Evolutionary conservation across 495 filamentous ascomycete genomes (phyloP), one percentile per base, ranked within the genome.

Genomic region (Podospora appendiculata): DNA sequence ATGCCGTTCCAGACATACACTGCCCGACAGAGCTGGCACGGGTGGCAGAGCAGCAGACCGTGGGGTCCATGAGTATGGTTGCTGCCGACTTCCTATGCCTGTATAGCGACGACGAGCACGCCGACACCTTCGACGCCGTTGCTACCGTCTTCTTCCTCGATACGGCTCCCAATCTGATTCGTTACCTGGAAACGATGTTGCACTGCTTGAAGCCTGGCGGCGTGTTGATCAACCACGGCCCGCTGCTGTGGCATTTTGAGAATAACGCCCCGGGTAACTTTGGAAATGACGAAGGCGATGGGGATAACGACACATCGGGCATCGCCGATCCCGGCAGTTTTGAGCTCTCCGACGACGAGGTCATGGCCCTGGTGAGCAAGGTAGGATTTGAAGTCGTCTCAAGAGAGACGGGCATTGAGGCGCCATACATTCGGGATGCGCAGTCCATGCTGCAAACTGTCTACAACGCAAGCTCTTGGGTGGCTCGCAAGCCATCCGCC

Each of bases 101-200:
- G 3, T 96, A 98, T 67, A 76, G 69, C 36, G 62, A 80, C 45
- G 70, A 76, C 2, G 70, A 74, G 14, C 77, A 88, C 45, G 67
- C 68, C 32, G 79, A 76, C 2, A 60, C 60, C 0, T 96, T 89
- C 65, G 85, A 95, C 62, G 90, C 84, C 1, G 90, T 98, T 3
- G 81, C 86, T 1, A 88, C 86, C 4, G 87, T 95, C 4, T 98
- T 96, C 66, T 98, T 97, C 73, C 86, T 98, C 33, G 94, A 98
- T 65, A 98, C 93, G 4, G 93, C 93, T 25, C 90, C 91, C 14
- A 96, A 97, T 63, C 61, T 96, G 25, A 85, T 96, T 49, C 79
- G 83, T 9, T 97, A 97, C 59, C 80, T 97, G 14, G 84, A 94
- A 67, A 82, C 87, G 13, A 85, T 97, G 48, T 70, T 72, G 32